phyloP scores from a whole-genome alignment of 2,329 filamentous ascomycete genomes.

The Colletotrichum truncatum region DNA sequence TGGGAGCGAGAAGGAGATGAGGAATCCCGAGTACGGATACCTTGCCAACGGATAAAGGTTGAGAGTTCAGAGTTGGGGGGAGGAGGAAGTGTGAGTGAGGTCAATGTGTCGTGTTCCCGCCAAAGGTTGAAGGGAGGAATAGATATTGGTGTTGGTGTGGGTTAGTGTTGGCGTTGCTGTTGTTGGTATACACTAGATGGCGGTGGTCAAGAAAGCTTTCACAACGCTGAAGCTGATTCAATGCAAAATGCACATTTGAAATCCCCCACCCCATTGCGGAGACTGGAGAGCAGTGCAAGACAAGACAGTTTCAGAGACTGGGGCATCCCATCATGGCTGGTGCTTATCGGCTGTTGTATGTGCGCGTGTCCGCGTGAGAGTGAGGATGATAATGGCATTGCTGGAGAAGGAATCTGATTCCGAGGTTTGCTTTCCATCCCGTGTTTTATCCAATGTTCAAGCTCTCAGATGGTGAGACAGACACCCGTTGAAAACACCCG shows the following conservation, averaged over 20 bases:
- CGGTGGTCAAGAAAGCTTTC: no score
- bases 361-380: not conserved
- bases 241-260: constrained; percentile 12
- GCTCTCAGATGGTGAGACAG: constrained; percentile 29
- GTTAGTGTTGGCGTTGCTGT: no score
- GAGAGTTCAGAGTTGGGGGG: not conserved
- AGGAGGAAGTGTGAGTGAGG: not conserved
- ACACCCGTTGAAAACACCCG: not conserved
- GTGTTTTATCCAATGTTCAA: constrained; percentile 8
- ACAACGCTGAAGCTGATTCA: constrained; percentile 5
- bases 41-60: no score
- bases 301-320: constrained; percentile 1
- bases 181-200: no score
- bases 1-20: not conserved
- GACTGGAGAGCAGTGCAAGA: not conserved
- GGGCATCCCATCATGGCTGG: not conserved
- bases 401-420: constrained; percentile 2
- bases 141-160: not conserved
- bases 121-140: not conserved
- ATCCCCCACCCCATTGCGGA: not conserved
- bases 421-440: not conserved
- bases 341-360: not conserved
- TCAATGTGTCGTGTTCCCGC: constrained; percentile 5
- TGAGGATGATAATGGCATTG: constrained; percentile 14
- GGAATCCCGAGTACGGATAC: not conserved